Base-by-base conservation (phyloP, 768 basidiomycete species). In the Mycena vulgaris region DNA sequence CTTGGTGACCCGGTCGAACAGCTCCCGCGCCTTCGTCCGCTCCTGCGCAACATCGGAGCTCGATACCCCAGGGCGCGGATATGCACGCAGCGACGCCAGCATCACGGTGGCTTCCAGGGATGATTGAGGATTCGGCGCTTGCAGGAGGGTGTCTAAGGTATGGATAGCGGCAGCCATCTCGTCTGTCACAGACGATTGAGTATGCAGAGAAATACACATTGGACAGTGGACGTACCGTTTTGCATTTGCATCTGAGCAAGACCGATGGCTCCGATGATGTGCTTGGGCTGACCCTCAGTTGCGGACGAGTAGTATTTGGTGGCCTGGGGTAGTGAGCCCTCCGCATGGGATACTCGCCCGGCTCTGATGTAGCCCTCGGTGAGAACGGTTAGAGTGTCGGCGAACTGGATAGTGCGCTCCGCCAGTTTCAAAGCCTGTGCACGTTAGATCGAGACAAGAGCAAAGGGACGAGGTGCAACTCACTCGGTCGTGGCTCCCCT, bases 401-500 rank as follows among this genome's bases (percentile, higher is more conserved):
- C 93, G 76, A 94, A 98, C 77, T 98, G 96, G 45, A 99, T 91
- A 0, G 96, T 93, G 59, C 96, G 89, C 76, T 99, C 98, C 27
- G 96, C 96, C 23, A 99, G 84, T 84, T 99, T 99, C 49, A 97
- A 79, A 0, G 96, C 95, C 91, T 96, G 63, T 1, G 23, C 60
- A 49, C 66, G 57, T 70, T 61, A 53, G 28, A 55, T 47, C 17
- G 10, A 28, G 39, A 56, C 6, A 6, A 33, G 14, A 30, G 48
- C 23, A 27, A 23, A n/a, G 11, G n/a, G 6, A 59, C 59, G 56
- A 69, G 42, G 55, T n/a, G 23, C 42, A 5, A 78, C 85, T 42
- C 69, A 92, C 95, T 71, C 88, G 86, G 68, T 87, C 83, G 51
- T 87, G 82, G 57, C 91, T 89, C 3, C 90, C 90, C 76, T 93